Base-by-base conservation (phyloP, 2,329 filamentous ascomycete genomes). In the Xylariales sp. region DNA sequence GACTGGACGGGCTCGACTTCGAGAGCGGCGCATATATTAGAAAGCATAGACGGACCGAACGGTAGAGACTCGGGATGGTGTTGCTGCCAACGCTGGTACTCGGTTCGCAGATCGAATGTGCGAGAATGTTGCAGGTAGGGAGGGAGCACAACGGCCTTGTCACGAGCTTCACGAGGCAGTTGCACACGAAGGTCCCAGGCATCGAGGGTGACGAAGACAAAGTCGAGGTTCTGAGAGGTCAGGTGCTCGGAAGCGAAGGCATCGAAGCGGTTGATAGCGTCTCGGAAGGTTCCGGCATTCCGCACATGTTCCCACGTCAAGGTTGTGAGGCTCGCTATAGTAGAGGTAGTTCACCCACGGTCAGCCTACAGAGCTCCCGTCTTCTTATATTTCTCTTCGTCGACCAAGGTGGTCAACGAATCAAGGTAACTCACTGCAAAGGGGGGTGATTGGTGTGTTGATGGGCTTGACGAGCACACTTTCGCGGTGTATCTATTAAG, bases 221-320 rank as follows among this genome's bases (percentile, higher is more conserved):
- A 99, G 77, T 97, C 95, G 78, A 96, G 89, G 80, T 97, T 96
- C 81, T 97, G 94, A 73, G 90, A 91, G 62, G 93, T 89, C 75
- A 99, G 85, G 79, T 97, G 93, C 82, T 99, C 95, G 75, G 91
- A 91, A 78, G 94, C 94, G 81, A 97, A 99, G 71, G 91, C 87
- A 82, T 97, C 94, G 83, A 99, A 97, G 75, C 93, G 93, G 82
- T 92, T 93, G 83, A 99, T 92, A 74, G 96, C 96, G 83, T 98
- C 96, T 76, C 95, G 91, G 89, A 98, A 99, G 74, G 94, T 95
- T 74, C 96, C 96, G 80, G 96, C 95, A 81, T 95, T 97, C 80
- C 95, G 92, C 80, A 99, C 96, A 84, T 99, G 95, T 82, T 99
- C 96, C 96, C 96, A 99, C 62, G 96, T 98, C 76, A 99, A 86